Percentiles rank a stretch among this genome's conserved stretches.
phyloP scores from a whole-genome alignment of 2,329 filamentous ascomycete species.

The Aspergillus sp. region DNA sequence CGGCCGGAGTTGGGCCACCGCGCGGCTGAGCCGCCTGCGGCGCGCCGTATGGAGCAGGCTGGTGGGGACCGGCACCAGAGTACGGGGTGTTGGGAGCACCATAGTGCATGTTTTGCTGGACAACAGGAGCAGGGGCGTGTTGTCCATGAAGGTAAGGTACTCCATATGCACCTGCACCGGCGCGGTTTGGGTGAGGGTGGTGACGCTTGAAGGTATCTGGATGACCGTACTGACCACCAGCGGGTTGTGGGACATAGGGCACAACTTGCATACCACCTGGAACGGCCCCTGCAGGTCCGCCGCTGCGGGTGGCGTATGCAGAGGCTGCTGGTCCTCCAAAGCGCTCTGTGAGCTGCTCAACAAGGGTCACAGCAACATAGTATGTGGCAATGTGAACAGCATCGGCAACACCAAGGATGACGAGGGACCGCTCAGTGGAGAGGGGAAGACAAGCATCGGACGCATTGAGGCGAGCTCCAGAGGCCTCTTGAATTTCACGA shows the following conservation, averaged over 20 bases:
- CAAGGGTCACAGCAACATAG: constrained; percentile 96
- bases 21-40: constrained; percentile 65
- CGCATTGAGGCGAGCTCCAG: constrained; percentile 92
- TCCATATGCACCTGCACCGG: constrained; percentile 74
- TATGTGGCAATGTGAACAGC: constrained; percentile 98
- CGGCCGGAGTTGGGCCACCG: constrained; percentile 67
- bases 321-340: constrained; percentile 95
- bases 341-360: constrained; percentile 94
- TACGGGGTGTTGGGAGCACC: constrained; percentile 76
- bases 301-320: constrained; percentile 95
- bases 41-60: constrained; percentile 69
- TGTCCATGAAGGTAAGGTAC: constrained; percentile 74
- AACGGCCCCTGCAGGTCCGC: constrained; percentile 88
- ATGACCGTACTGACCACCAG: constrained; percentile 88
- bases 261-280: constrained; percentile 98
- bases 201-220: constrained; percentile 81
- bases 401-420: constrained; percentile 96
- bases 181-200: constrained; percentile 73
- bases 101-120: constrained; percentile 78
- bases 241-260: constrained; percentile 93
- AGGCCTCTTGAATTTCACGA: constrained; percentile 97
- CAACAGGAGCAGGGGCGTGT: constrained; percentile 55
- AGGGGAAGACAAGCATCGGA: constrained; percentile 93
- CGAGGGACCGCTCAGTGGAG: constrained; percentile 95
- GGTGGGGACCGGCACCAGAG: constrained; percentile 77